Evolutionary conservation across 106 monocot genomes (phyloP).

Genomic region (Posidonia australis): DNA sequence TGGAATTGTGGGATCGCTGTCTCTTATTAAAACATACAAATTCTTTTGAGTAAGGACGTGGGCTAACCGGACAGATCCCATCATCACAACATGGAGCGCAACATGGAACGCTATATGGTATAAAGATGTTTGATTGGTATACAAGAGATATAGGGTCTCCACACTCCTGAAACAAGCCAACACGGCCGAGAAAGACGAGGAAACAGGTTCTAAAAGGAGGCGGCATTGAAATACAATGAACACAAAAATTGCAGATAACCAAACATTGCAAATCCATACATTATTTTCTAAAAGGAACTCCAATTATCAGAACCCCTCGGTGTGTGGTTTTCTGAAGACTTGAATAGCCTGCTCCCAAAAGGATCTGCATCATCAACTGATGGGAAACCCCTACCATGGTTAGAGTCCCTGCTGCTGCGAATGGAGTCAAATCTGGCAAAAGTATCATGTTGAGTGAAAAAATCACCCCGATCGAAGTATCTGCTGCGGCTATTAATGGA

Average conservation of each 20-base stretch:
- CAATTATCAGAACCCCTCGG: constrained; percentile 36
- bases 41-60: too few species aligned
- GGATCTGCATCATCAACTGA: constrained; percentile 74
- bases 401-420: constrained; percentile 28
- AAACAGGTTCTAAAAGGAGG: too few species aligned
- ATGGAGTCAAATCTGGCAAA: constrained; percentile 49
- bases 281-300: constrained; percentile 28
- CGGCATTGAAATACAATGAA: background rate
- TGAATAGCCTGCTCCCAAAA: constrained; percentile 71
- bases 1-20: too few species aligned
- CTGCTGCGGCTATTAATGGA: constrained; percentile 38
- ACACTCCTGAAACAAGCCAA: too few species aligned
- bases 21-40: too few species aligned
- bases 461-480: constrained; percentile 25
- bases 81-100: too few species aligned
- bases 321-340: constrained; percentile 34
- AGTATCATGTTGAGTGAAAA: constrained; percentile 24
- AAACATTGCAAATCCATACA: background rate
- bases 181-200: too few species aligned
- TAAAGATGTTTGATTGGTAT: too few species aligned
- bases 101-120: too few species aligned
- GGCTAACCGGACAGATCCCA: too few species aligned
- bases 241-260: background rate
- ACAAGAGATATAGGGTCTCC: too few species aligned
- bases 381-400: constrained; percentile 30